Percentiles rank a stretch among this genome's conserved stretches.
phyloP scores from a whole-genome alignment of 148 eudicot genomes.

The Gaultheria prostrata region DNA sequence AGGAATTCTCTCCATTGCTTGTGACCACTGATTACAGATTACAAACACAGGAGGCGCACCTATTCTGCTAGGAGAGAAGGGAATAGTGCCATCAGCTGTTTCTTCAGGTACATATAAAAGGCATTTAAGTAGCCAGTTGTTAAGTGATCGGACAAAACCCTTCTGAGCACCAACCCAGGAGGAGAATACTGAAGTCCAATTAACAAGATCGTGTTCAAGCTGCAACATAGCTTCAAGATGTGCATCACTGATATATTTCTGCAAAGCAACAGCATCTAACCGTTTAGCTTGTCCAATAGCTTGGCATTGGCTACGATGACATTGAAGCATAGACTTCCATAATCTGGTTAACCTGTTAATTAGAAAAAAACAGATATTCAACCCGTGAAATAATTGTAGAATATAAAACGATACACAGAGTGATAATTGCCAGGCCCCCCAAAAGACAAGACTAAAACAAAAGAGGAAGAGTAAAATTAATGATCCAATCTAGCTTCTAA shows the following conservation, averaged over 20 bases:
- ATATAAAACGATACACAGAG: not conserved
- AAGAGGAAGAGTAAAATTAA: too few species aligned
- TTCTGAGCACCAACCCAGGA: slow-evolving; percentile 76
- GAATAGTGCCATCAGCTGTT: slow-evolving; percentile 76
- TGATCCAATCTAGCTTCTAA: not conserved
- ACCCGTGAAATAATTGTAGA: not conserved
- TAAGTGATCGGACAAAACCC: slow-evolving; percentile 66
- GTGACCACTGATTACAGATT: slow-evolving; percentile 85
- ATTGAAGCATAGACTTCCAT: slow-evolving; percentile 91
- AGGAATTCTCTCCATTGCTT: slow-evolving; percentile 70
- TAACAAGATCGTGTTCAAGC: slow-evolving; percentile 69
- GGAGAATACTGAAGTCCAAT: slow-evolving; percentile 73
- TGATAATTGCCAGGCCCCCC: not conserved
- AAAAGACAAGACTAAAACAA: not conserved
- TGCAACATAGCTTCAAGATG: slow-evolving; percentile 70
- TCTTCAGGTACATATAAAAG: slow-evolving; percentile 68
- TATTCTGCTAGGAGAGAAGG: slow-evolving; percentile 84
- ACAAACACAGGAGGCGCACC: slow-evolving; percentile 92
- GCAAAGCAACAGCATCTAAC: slow-evolving; percentile 63
- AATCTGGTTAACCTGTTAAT: slow-evolving; percentile 63
- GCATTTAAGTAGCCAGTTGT: slow-evolving; percentile 80
- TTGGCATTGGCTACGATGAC: slow-evolving; percentile 76
- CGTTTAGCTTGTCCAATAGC: slow-evolving; percentile 71
- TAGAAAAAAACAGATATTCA: slow-evolving; percentile 5
- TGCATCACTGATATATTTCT: slow-evolving; percentile 55